phyloP scores from a whole-genome alignment of 306 rosid species.

The Cyamopsis tetragonoloba region DNA sequence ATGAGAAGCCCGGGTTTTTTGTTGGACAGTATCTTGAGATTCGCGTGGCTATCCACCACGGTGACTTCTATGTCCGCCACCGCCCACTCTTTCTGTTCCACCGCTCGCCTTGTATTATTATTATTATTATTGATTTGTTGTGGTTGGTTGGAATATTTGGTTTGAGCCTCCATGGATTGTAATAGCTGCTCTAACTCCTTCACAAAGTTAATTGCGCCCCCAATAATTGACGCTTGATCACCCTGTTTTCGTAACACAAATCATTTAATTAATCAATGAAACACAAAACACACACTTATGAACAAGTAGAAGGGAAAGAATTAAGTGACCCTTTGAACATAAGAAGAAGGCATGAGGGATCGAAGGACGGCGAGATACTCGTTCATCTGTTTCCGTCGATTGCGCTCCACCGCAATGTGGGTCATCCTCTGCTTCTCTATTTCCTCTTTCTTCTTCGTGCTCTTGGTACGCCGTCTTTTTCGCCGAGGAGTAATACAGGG shows the following conservation, averaged over 20 bases:
- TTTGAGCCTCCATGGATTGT: constrained; percentile 56
- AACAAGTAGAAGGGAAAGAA: neutral
- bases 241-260: constrained; percentile 42
- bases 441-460: constrained; percentile 68
- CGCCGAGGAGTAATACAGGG: constrained; percentile 37
- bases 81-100: constrained; percentile 29
- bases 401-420: constrained; percentile 91
- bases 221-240: constrained; percentile 92
- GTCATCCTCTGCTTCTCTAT: constrained; percentile 91
- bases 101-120: no score
- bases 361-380: constrained; percentile 74
- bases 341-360: constrained; percentile 85
- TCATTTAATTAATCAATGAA: neutral
- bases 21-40: constrained; percentile 62
- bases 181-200: constrained; percentile 78
- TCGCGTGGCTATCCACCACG: constrained; percentile 84
- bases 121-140: no score
- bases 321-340: constrained; percentile 73
- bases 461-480: constrained; percentile 66
- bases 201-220: constrained; percentile 91
- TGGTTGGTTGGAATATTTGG: constrained; percentile 18
- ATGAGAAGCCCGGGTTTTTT: constrained; percentile 51
- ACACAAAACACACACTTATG: neutral
- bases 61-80: constrained; percentile 86
- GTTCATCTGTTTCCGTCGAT: constrained; percentile 88